phyloP scores from a whole-genome alignment of 108 stramenopile genomes.

The Cafeteria roenbergensis region DNA sequence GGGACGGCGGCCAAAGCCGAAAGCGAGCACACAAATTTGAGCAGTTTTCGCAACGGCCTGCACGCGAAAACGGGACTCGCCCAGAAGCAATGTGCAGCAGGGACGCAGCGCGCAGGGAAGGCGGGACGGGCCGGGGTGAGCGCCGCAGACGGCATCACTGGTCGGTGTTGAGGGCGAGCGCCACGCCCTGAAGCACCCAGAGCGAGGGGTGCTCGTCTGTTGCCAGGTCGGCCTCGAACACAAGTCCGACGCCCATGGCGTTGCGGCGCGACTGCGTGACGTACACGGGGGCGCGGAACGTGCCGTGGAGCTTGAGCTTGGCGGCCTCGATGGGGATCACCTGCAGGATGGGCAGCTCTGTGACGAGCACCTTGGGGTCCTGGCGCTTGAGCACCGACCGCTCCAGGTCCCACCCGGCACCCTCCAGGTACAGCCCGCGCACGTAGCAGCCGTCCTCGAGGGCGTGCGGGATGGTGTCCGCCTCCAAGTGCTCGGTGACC shows the following conservation, averaged over 20 bases:
- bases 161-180: conserved; percentile 37
- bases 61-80: not conserved
- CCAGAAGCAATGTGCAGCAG: not conserved
- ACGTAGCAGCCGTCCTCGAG: conserved; percentile 51
- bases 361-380: conserved; percentile 54
- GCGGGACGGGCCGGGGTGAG: not conserved
- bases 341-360: conserved; percentile 46
- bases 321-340: conserved; percentile 53
- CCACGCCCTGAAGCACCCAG: conserved; percentile 57
- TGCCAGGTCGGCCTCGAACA: conserved; percentile 48
- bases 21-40: not conserved
- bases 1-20: not conserved
- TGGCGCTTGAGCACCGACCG: conserved; percentile 30
- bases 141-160: conserved; percentile 7
- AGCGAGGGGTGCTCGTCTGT: conserved; percentile 41
- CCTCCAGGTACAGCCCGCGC: conserved; percentile 49
- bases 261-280: conserved; percentile 53
- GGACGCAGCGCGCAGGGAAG: not conserved
- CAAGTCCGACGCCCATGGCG: conserved; percentile 56
- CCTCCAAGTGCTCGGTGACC: conserved; percentile 30
- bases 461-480: conserved; percentile 15
- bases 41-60: not conserved
- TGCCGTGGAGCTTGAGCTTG: conserved; percentile 50
- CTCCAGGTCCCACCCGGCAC: conserved; percentile 51
- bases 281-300: conserved; percentile 54